A percentile compares a stretch with the other conserved stretches of the same genome.
phyloP scores from a whole-genome alignment of 768 basidiomycete species.

The Boletus speciosus region DNA sequence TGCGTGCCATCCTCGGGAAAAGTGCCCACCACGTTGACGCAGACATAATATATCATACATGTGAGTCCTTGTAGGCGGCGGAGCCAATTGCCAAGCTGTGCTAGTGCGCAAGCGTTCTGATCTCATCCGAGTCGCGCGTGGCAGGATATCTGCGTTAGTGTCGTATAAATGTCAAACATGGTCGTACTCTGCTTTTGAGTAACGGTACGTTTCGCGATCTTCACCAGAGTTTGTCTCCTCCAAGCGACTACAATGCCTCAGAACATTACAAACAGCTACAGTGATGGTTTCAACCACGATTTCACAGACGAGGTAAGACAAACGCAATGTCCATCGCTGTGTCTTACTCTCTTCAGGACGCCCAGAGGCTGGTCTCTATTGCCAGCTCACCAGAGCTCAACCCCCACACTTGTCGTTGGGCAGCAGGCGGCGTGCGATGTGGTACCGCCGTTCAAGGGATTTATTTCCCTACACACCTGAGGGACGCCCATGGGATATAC shows the following conservation, averaged over 20 bases:
- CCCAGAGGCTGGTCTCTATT: constrained; percentile 22
- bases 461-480: constrained; percentile 16
- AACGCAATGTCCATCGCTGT: not conserved
- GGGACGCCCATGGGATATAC: constrained; percentile 20
- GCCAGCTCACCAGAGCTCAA: constrained; percentile 28
- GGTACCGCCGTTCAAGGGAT: constrained; percentile 14
- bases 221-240: not conserved
- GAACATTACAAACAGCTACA: constrained; percentile 5
- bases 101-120: not conserved
- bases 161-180: constrained; percentile 19
- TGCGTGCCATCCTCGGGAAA: not conserved
- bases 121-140: not conserved
- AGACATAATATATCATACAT: constrained; percentile 16
- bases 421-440: constrained; percentile 13
- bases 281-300: constrained; percentile 28
- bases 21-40: constrained; percentile 6
- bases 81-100: constrained; percentile 25
- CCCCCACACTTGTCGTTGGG: constrained; percentile 24
- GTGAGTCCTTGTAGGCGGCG: constrained; percentile 8
- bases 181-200: not conserved
- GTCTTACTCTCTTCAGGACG: constrained; percentile 21
- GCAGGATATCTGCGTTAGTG: not conserved
- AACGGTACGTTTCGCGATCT: not conserved
- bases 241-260: constrained; percentile 17
- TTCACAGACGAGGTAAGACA: constrained; percentile 28